Evolutionary conservation across 2,329 filamentous ascomycete species (phyloP).

Genomic region (Trichothecium sympodiale): DNA sequence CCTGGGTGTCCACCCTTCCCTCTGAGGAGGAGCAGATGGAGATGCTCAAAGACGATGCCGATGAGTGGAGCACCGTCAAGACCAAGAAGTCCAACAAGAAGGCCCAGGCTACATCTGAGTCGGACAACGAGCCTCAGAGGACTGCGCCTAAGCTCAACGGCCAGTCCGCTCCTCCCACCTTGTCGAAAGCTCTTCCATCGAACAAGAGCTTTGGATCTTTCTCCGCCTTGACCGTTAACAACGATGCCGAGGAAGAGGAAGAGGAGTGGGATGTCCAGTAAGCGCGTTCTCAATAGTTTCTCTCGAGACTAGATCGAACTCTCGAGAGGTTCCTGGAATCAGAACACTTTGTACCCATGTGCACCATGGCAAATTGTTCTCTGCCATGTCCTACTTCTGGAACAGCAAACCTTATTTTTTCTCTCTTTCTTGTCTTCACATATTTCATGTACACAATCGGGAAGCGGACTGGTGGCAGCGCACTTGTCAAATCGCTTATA

Average conservation of each 20-base stretch:
- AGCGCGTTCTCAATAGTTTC: too few species aligned
- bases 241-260: slow-evolving; percentile 26
- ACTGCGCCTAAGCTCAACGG: slow-evolving; percentile 10
- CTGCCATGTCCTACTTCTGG: too few species aligned
- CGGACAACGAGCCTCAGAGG: slow-evolving; percentile 16
- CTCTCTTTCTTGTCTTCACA: slow-evolving; percentile 1
- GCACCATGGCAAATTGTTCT: too few species aligned
- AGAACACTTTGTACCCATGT: too few species aligned
- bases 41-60: slow-evolving; percentile 37
- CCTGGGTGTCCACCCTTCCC: slow-evolving; percentile 40
- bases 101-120: slow-evolving; percentile 20
- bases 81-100: slow-evolving; percentile 29
- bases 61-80: slow-evolving; percentile 52
- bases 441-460: background rate
- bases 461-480: background rate
- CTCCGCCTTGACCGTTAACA: slow-evolving; percentile 33
- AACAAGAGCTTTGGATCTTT: slow-evolving; percentile 31
- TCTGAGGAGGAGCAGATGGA: slow-evolving; percentile 54
- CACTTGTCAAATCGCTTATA: too few species aligned
- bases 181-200: slow-evolving; percentile 15
- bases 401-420: slow-evolving; percentile 1
- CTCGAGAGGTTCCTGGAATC: background rate
- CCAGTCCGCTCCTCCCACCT: slow-evolving; percentile 15
- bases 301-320: background rate
- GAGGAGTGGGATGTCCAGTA: slow-evolving; percentile 40